Evolutionary conservation across 192 early-diverging fungal species (phyloP).

Genomic region (Entomortierella beljakovae): DNA sequence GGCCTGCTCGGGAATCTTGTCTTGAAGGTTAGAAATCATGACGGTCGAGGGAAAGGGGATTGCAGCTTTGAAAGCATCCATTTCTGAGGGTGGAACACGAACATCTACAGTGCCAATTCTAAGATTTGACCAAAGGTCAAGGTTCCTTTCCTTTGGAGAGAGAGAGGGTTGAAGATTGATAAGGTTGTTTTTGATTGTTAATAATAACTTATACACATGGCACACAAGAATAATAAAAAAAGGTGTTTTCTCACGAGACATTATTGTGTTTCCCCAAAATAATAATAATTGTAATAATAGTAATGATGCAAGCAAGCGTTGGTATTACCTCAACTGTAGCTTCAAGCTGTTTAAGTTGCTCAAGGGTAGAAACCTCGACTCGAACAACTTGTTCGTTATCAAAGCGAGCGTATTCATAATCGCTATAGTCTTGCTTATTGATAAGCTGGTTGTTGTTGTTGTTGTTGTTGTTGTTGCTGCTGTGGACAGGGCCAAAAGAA

Average conservation of each 20-base stretch:
- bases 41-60: constrained; percentile 32
- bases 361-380: constrained; percentile 34
- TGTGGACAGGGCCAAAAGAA: constrained; percentile 3
- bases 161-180: not conserved
- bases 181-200: not conserved
- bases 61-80: constrained; percentile 21
- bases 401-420: constrained; percentile 39
- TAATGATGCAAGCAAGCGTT: not conserved
- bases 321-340: constrained; percentile 32
- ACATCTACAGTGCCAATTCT: constrained; percentile 50
- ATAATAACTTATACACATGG: not conserved
- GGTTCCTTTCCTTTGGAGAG: constrained; percentile 22
- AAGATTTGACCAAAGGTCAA: constrained; percentile 54
- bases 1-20: constrained; percentile 30
- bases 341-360: constrained; percentile 40
- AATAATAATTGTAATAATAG: not conserved
- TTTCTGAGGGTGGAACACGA: constrained; percentile 32
- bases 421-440: not conserved
- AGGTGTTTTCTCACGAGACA: not conserved
- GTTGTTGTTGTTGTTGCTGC: not conserved
- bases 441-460: not conserved
- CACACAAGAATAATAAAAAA: not conserved
- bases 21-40: constrained; percentile 47
- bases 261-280: not conserved
- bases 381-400: constrained; percentile 44